phyloP scores from a whole-genome alignment of 805 yeast species.

The Wickerhamomyces bovis region DNA sequence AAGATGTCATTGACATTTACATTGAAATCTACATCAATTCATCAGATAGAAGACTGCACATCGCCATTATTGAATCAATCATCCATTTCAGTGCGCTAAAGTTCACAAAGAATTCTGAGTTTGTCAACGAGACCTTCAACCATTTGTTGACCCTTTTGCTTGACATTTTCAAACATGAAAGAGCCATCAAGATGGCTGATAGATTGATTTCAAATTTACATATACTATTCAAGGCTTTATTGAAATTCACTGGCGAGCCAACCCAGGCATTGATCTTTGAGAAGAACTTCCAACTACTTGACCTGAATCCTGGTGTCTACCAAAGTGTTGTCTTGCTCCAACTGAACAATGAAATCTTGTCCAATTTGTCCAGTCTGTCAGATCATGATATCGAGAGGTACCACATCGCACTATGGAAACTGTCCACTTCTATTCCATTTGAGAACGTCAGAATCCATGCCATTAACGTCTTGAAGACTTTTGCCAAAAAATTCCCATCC shows the following conservation, averaged over 20 bases:
- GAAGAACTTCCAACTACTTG: constrained; percentile 9
- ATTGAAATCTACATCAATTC: constrained; percentile 21
- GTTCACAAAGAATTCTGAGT: constrained; percentile 21
- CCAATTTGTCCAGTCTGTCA: constrained; percentile 18
- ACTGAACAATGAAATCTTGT: constrained; percentile 26
- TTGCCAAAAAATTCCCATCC: constrained; percentile 29
- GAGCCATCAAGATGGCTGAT: constrained; percentile 17
- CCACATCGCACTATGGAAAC: constrained; percentile 27
- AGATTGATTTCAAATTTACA: constrained; percentile 18
- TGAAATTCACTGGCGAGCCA: constrained; percentile 28
- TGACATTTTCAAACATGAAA: constrained; percentile 23
- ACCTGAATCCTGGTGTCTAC: constrained; percentile 3
- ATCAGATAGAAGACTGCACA: constrained; percentile 19
- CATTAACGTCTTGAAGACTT: constrained; percentile 28
- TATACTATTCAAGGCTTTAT: constrained; percentile 18
- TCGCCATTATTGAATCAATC: constrained; percentile 32
- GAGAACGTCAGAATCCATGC: constrained; percentile 37
- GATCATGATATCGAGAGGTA: constrained; percentile 20
- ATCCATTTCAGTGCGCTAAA: constrained; percentile 29
- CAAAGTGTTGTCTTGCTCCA: constrained; percentile 14
- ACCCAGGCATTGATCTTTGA: constrained; percentile 28
- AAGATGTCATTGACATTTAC: constrained; percentile 15
- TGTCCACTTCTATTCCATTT: constrained; percentile 34
- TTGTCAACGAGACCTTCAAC: constrained; percentile 24
- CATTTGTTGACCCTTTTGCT: constrained; percentile 20